A percentile compares a stretch with the other conserved stretches of the same genome.
These are phyloP conservation scores for Bremia lactucae DNA, from an alignment of 352 stramenopile species.

Conservation along the genomic window DNA sequence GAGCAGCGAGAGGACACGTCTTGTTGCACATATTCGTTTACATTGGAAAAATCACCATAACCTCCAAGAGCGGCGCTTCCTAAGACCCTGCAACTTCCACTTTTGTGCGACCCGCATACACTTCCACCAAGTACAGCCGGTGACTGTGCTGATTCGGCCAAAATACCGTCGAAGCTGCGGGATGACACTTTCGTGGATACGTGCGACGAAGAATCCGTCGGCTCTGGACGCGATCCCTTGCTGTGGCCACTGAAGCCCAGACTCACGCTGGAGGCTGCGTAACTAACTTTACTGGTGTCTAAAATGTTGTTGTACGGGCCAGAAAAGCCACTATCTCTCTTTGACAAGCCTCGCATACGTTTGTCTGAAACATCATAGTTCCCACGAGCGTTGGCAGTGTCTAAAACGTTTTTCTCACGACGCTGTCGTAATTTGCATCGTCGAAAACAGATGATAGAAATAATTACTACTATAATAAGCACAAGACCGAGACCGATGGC, in stretches of 20 bases:
- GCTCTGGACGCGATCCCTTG: slow-evolving; percentile 21
- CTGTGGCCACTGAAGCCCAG: slow-evolving; percentile 18
- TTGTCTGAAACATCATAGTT: slow-evolving; percentile 24
- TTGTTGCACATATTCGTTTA: slow-evolving; percentile 41
- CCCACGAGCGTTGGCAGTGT: slow-evolving; percentile 11
- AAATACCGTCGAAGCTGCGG: slow-evolving; percentile 46
- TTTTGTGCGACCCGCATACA: slow-evolving; percentile 19
- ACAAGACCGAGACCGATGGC: slow-evolving; percentile 43
- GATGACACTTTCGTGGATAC: slow-evolving; percentile 29
- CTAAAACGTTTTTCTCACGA: slow-evolving; percentile 12
- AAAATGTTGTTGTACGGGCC: slow-evolving; percentile 44
- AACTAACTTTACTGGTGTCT: slow-evolving; percentile 40
- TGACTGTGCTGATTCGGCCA: slow-evolving; percentile 34
- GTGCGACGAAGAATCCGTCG: slow-evolving; percentile 28
- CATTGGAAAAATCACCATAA: slow-evolving; percentile 32
- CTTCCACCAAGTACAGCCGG: slow-evolving; percentile 31
- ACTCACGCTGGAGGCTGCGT: slow-evolving; percentile 5
- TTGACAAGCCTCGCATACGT: slow-evolving; percentile 27
- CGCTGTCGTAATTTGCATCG: slow-evolving; percentile 29
- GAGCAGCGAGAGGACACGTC: slow-evolving; percentile 39
- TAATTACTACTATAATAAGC: slow-evolving; percentile 36
- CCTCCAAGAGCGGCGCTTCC: slow-evolving; percentile 11
- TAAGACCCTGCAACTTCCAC: slow-evolving; percentile 6
- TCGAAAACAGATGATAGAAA: slow-evolving; percentile 38
- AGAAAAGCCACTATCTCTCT: slow-evolving; percentile 30